Evolutionary conservation across 352 stramenopile species (phyloP), one percentile per base, ranked within the genome.

Genomic region (Phytophthora uliginosa): DNA sequence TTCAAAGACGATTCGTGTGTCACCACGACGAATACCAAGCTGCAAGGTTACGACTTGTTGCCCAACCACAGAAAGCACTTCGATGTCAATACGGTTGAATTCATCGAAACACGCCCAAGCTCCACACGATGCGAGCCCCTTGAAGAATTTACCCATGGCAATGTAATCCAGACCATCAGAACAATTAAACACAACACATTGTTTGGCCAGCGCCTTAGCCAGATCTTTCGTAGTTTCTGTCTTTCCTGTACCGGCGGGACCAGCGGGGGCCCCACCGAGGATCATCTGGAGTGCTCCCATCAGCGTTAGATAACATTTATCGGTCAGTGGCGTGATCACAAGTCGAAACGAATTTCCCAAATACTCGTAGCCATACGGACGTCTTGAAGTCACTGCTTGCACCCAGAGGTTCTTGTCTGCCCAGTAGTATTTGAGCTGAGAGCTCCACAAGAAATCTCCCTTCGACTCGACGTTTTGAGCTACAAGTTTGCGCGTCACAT

Each of bases 271-370:
- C 7, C 96, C 96, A 45, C 96, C 96, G 1, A 99, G 75, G 45
- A 98, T 98, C 95, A 99, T 98, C 72, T 99, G 96, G 22, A 99
- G 67, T 2, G 96, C 96, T 17, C 95, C 95, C 96, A 99, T 99
- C 13, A 99, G 82, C 24, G 96, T 99, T 34, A 98, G 61, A 76
- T 99, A 99, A 71, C 96, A 99, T 67, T 98, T 99, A 75, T 99
- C 96, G 0, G 96, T 99, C 26, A 99, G 73, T 3, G 97, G 97
- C 4, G 97, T 99, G 73, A 99, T 99, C 59, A 99, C 96, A 2
- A 99, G 81, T 9, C 97, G 87, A 52, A 98, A 98, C 40, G 92
- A 98, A 66, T 99, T 99, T 7, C 97, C 97, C n/a, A 99, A 74
- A 76, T 99, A 99, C 76, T 99, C 97, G 73, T 99, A 99, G 8